Conservation (phyloP, 371 early-diverging fungal genomes). For the Mucor sp. region DNA sequence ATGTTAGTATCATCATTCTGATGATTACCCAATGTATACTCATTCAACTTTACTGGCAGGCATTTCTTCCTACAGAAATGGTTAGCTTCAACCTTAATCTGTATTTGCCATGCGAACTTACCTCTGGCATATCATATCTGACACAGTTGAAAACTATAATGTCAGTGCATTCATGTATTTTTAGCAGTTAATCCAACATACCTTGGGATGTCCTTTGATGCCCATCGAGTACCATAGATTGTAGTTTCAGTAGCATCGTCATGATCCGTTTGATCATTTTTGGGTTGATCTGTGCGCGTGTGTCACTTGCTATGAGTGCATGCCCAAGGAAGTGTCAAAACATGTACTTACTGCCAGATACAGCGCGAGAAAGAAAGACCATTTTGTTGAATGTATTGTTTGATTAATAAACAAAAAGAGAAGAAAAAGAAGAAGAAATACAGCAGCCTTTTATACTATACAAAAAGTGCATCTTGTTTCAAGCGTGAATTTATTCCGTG, state of each 20-base stretch:
- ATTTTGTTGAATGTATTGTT: conserved; percentile 11
- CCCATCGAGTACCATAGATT: conserved; percentile 51
- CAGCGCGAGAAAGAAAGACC: conserved; percentile 34
- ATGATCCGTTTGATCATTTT: neutral
- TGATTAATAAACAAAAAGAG: neutral
- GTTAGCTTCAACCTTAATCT: neutral
- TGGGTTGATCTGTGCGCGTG: neutral
- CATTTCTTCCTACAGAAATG: conserved; percentile 41
- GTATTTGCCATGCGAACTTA: conserved; percentile 16
- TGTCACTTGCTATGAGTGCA: neutral
- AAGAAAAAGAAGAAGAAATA: neutral
- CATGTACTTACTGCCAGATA: conserved; percentile 21
- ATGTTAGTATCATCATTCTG: neutral
- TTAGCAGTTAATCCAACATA: conserved; percentile 4
- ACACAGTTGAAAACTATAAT: neutral
- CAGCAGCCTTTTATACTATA: neutral
- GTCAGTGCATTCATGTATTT: neutral
- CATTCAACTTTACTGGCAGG: conserved; percentile 34
- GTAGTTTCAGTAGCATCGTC: conserved; percentile 23
- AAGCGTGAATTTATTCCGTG: neutral
- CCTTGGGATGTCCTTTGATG: conserved; percentile 45
- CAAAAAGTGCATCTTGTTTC: neutral
- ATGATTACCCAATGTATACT: neutral
- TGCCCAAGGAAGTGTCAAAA: neutral
- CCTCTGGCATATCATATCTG: conserved; percentile 49